Percentiles rank a stretch among this genome's conserved stretches.
Conservation (phyloP, 83 land plant species). For the Picea abies region DNA sequence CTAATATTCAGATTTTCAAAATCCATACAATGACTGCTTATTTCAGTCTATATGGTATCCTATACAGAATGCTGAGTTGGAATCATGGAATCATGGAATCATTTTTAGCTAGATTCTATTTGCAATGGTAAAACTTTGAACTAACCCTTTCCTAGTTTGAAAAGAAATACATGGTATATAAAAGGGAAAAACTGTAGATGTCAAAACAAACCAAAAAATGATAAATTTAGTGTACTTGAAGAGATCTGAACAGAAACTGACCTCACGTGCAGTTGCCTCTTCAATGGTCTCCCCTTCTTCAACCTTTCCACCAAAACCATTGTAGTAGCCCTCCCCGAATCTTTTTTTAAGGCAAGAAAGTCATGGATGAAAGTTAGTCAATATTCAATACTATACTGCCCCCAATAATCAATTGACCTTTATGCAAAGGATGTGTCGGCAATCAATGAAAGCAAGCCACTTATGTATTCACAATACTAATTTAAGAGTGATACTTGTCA, state of each 20-base stretch:
- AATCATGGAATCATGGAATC: neutral
- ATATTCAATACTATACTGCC: neutral
- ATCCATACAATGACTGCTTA: neutral
- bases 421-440: neutral
- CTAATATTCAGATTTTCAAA: neutral
- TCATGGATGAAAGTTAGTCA: neutral
- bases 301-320: slow-evolving; percentile 59
- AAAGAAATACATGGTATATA: too few relatives aligned
- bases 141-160: too few relatives aligned
- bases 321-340: slow-evolving; percentile 49
- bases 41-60: neutral
- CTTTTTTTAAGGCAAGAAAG: slow-evolving; percentile 13
- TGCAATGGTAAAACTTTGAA: too few relatives aligned
- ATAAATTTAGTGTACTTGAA: neutral
- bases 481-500: too few relatives aligned
- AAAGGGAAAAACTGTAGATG: too few relatives aligned
- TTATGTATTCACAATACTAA: too few relatives aligned
- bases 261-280: slow-evolving; percentile 46
- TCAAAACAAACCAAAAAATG: too few relatives aligned
- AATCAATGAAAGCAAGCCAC: too few relatives aligned
- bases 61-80: neutral
- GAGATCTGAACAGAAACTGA: neutral
- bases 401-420: neutral
- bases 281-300: slow-evolving; percentile 45
- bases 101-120: neutral